phyloP scores from a whole-genome alignment of 257 asterid genomes.

The Solanum phureja region DNA sequence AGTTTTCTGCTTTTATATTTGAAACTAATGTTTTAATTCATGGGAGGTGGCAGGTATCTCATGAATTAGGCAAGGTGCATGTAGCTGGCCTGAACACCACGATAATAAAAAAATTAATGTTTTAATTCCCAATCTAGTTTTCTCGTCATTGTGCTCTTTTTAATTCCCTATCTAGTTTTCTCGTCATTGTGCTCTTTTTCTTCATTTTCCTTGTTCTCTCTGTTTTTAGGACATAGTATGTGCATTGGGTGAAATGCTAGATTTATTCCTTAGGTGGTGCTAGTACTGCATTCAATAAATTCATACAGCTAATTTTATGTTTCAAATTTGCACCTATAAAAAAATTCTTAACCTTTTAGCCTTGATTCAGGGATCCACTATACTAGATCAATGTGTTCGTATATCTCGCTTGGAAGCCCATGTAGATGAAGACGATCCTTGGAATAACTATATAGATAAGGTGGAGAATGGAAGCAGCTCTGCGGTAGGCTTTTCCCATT shows the following conservation, averaged over 20 bases:
- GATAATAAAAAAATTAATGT: not conserved
- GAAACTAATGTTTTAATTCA: not conserved
- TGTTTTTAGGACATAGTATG: not conserved
- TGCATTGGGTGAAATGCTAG: not conserved
- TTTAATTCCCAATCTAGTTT: not conserved
- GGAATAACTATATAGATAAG: not conserved
- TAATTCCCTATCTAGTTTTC: not conserved
- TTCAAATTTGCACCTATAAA: not conserved
- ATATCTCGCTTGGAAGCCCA: slow-evolving; percentile 11
- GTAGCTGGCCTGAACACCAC: not conserved
- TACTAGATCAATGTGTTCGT: slow-evolving; percentile 11
- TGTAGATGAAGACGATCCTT: slow-evolving; percentile 3
- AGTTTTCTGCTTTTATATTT: not conserved
- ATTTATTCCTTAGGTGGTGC: not conserved
- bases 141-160: not conserved
- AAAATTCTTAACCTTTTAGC: not conserved
- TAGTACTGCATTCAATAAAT: not conserved
- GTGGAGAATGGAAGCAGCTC: slow-evolving; percentile 7
- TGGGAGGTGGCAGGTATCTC: not conserved
- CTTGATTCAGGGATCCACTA: slow-evolving; percentile 18
- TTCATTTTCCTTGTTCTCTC: not conserved
- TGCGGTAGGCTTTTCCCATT: slow-evolving; percentile 1
- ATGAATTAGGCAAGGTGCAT: not conserved
- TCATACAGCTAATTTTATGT: not conserved
- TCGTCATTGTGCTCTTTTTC: not conserved